Conservation (phyloP, 768 basidiomycete genomes). For the Lentinus tigrinus region DNA sequence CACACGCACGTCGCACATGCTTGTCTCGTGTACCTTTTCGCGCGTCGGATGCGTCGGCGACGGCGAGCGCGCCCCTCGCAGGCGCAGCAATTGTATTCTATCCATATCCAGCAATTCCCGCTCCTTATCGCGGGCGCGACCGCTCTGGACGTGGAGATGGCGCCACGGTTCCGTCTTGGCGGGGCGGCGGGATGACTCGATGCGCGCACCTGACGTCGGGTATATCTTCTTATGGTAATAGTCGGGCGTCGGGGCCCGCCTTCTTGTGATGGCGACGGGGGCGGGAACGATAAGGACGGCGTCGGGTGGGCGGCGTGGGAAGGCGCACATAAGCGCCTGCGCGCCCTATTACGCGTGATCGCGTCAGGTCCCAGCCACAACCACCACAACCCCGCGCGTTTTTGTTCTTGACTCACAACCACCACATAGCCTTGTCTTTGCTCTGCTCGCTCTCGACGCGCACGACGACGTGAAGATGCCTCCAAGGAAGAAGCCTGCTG, state of each 20-base stretch:
- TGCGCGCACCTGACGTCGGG: slow-evolving; percentile 1
- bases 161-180: neutral
- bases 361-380: neutral
- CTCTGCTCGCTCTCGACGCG: no score
- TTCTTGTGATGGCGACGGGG: neutral
- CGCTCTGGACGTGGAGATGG: neutral
- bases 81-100: neutral
- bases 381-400: neutral
- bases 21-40: neutral
- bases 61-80: no score
- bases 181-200: slow-evolving; percentile 3
- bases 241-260: neutral
- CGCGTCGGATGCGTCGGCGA: no score
- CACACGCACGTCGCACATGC: neutral
- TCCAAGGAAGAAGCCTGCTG: slow-evolving; percentile 42
- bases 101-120: neutral
- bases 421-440: no score
- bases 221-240: neutral
- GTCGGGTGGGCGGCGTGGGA: no score
- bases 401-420: no score
- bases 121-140: neutral
- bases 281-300: slow-evolving; percentile 3
- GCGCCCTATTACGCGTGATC: neutral
- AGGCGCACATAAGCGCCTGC: neutral
- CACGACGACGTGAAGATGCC: slow-evolving; percentile 8